Evolutionary conservation across 73 alveolate genomes (phyloP).

Genomic region (Effrenium voratum): DNA sequence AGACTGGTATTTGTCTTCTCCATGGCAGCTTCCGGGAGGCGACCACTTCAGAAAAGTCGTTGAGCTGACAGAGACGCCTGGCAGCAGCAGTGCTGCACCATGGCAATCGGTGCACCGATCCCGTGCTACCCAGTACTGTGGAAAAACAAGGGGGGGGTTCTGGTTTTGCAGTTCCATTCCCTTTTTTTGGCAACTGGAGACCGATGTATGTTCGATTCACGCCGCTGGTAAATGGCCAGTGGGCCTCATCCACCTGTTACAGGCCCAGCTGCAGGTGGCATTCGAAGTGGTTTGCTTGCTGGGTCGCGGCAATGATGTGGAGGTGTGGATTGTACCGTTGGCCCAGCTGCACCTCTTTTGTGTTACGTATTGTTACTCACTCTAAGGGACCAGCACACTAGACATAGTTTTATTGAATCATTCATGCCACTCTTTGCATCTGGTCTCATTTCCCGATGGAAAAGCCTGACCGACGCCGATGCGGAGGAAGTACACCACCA

Average conservation of each 20-base stretch:
- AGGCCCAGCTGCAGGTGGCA: not conserved
- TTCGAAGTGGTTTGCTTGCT: no score
- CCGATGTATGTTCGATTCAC: not conserved
- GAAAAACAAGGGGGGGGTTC: not conserved
- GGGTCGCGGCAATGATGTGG: no score
- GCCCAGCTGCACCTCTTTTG: no score
- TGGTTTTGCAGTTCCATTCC: not conserved
- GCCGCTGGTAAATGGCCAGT: not conserved
- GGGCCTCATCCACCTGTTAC: not conserved
- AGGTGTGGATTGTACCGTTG: no score
- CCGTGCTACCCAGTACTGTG: not conserved
- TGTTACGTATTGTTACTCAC: no score
- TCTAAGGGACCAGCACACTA: no score
- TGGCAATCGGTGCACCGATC: not conserved
- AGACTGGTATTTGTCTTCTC: no score
- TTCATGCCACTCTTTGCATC: not conserved
- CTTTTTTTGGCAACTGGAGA: not conserved
- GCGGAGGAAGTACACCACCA: conserved; percentile 27
- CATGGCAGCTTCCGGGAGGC: no score
- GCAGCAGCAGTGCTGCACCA: not conserved
- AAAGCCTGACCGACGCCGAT: not conserved
- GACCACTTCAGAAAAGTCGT: conserved; percentile 84
- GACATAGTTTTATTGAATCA: not conserved
- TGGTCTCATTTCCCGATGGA: not conserved
- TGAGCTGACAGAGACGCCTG: conserved; percentile 57